Percentiles rank a stretch among this genome's conserved stretches.
Evolutionary conservation across 352 stramenopile species (phyloP).

Genomic region (Albugo candida): DNA sequence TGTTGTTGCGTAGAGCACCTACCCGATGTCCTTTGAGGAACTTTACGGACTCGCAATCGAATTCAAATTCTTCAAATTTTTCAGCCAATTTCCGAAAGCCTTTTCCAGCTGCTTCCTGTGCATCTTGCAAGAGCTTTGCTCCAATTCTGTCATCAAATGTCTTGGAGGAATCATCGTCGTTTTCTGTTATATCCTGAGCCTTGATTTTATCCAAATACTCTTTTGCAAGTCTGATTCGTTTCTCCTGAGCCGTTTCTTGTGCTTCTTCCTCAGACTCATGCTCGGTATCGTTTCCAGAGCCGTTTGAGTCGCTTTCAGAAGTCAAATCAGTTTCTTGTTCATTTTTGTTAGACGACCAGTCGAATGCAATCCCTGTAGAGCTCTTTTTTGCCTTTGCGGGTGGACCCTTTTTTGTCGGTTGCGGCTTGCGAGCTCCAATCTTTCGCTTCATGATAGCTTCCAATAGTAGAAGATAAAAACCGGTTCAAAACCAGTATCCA

Average conservation of each 20-base stretch:
- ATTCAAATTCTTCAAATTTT: constrained; percentile 66
- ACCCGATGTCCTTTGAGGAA: constrained; percentile 44
- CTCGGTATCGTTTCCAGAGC: constrained; percentile 1
- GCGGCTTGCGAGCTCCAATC: no score
- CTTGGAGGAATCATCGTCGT: constrained; percentile 13
- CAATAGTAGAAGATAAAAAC: no score
- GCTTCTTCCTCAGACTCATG: constrained; percentile 36
- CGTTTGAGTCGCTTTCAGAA: neutral
- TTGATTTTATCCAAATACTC: constrained; percentile 76
- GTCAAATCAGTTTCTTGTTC: no score
- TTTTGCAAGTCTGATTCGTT: constrained; percentile 75
- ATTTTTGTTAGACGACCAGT: no score
- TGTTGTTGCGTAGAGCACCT: constrained; percentile 3
- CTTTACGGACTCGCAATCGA: constrained; percentile 54
- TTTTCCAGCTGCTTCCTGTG: constrained; percentile 70
- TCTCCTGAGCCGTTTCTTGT: constrained; percentile 76
- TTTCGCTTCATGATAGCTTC: no score
- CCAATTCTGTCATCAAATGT: constrained; percentile 38
- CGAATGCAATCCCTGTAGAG: no score
- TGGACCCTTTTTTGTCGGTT: no score
- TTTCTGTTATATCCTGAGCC: constrained; percentile 20
- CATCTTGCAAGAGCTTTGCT: constrained; percentile 63
- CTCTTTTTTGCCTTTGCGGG: no score
- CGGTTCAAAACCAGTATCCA: no score
- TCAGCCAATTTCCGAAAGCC: constrained; percentile 72